Evolutionary conservation across 2,329 filamentous ascomycete species (phyloP).

Genomic region (Fusarium sambucinum): DNA sequence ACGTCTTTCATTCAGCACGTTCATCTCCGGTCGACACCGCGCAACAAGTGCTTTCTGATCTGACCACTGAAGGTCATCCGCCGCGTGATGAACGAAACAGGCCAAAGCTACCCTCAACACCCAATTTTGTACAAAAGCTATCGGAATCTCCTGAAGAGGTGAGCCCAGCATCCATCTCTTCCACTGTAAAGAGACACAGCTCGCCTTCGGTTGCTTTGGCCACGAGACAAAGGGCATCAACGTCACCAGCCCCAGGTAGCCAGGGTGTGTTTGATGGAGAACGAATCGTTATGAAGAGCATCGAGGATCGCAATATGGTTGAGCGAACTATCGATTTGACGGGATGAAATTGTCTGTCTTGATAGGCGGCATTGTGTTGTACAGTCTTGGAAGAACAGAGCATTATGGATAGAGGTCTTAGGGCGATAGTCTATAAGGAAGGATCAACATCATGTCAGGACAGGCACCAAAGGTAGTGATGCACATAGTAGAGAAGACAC

Average conservation of each 20-base stretch:
- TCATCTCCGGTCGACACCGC: conserved; percentile 36
- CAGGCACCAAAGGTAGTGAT: conserved; percentile 5
- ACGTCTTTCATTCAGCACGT: conserved; percentile 41
- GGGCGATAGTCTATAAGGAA: background rate
- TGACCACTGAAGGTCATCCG: conserved; percentile 19
- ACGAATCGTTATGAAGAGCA: conserved; percentile 22
- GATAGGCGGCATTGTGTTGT: background rate
- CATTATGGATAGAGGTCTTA: background rate
- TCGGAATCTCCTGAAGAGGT: conserved; percentile 26
- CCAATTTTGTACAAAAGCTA: conserved; percentile 35
- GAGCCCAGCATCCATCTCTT: conserved; percentile 3
- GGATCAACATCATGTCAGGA: conserved; percentile 4
- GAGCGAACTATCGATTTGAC: conserved; percentile 46
- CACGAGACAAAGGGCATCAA: conserved; percentile 1
- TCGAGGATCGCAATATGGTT: conserved; percentile 51
- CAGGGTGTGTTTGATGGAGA: conserved; percentile 20
- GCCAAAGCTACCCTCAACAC: conserved; percentile 1
- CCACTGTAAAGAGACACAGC: conserved; percentile 24
- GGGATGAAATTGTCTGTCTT: background rate
- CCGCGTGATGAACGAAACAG: background rate
- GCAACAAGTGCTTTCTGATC: conserved; percentile 24
- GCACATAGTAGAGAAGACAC: conserved; percentile 9
- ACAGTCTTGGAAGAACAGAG: background rate
- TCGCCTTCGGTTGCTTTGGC: conserved; percentile 23
- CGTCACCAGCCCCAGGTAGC: background rate